Conservation (phyloP, 306 rosid species). For the Prosopis cineraria region DNA sequence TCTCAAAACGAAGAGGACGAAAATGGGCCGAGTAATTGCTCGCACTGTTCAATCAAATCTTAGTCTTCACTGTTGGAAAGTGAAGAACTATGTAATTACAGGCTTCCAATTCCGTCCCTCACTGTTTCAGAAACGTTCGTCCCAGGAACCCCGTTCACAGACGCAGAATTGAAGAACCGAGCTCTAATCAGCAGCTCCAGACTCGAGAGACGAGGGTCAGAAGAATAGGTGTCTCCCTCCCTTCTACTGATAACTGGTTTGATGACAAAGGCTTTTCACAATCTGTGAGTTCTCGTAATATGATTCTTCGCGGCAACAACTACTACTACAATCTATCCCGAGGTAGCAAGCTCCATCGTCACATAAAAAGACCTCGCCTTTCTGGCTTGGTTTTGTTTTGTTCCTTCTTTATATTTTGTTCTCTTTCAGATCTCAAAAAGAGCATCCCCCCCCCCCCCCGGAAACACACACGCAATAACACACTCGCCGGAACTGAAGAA, state of each 20-base stretch:
- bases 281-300: conserved; percentile 31
- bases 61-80: not conserved
- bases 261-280: conserved; percentile 28
- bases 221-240: not conserved
- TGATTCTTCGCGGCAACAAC: not conserved
- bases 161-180: not conserved
- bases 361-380: conserved; percentile 27
- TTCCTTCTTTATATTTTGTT: conserved; percentile 31
- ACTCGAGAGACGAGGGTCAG: not conserved
- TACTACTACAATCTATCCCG: not conserved
- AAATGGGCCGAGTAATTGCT: not conserved
- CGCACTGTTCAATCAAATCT: not conserved
- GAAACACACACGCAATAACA: not conserved
- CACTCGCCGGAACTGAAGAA: not conserved
- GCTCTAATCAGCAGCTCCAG: not conserved
- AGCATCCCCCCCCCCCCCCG: not conserved
- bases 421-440: conserved; percentile 44
- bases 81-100: not conserved
- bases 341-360: conserved; percentile 33
- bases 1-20: not conserved
- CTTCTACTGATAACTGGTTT: not conserved
- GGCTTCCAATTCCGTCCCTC: not conserved
- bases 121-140: not conserved
- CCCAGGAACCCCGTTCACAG: conserved; percentile 6
- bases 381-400: conserved; percentile 14